Percentiles rank a stretch among this genome's conserved stretches.
phyloP scores from a whole-genome alignment of 257 asterid genomes.

The Solanum megistacrolobum region DNA sequence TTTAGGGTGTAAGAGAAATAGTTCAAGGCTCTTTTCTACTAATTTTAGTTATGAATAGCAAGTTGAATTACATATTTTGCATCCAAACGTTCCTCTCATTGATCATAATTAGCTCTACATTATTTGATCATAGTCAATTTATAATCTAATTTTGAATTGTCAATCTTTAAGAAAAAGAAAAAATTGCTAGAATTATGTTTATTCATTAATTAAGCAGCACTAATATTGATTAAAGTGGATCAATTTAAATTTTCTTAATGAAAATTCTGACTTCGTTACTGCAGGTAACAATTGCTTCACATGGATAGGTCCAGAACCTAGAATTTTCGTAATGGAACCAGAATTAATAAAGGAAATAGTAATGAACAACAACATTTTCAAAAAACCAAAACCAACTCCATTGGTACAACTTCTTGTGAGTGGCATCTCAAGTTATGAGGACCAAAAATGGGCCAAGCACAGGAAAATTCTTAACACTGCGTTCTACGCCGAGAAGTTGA shows the following conservation, averaged over 20 bases:
- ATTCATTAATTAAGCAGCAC: neutral
- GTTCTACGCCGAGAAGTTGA: constrained; percentile 40
- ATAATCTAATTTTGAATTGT: neutral
- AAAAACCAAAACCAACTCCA: constrained; percentile 48
- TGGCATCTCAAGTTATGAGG: constrained; percentile 45
- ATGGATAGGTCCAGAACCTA: constrained; percentile 49
- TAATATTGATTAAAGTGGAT: neutral
- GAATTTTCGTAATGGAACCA: constrained; percentile 35
- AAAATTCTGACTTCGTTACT: neutral
- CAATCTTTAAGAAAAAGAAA: neutral
- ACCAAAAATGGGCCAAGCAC: constrained; percentile 50
- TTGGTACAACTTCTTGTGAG: constrained; percentile 26
- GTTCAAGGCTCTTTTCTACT: neutral
- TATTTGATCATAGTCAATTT: neutral
- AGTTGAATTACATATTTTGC: neutral
- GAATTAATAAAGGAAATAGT: constrained; percentile 31
- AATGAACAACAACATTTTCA: constrained; percentile 23
- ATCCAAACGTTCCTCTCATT: neutral
- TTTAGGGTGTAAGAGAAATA: neutral
- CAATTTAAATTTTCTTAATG: neutral
- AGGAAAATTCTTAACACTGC: constrained; percentile 52
- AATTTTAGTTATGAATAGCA: neutral
- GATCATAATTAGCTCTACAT: neutral
- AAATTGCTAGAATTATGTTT: neutral
- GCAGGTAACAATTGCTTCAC: constrained; percentile 38